Conservation (phyloP, 257 asterid species). For the Nicotiana obtusifolia region DNA sequence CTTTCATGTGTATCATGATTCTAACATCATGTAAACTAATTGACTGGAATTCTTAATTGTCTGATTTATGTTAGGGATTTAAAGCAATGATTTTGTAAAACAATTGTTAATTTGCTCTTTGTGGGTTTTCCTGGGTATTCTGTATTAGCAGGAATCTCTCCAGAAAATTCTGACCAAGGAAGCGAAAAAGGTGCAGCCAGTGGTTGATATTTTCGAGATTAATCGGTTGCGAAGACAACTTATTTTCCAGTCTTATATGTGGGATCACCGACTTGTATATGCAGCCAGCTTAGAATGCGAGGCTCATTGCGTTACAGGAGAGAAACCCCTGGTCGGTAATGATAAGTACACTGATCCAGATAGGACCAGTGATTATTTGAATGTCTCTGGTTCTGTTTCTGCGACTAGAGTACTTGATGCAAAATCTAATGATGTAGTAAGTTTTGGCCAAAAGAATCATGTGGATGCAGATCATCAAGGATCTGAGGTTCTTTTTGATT, state of each 20-base stretch:
- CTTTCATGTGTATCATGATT: constrained; percentile 7
- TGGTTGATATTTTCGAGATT: constrained; percentile 71
- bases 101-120: constrained; percentile 16
- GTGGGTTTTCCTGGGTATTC: constrained; percentile 5
- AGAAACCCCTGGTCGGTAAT: constrained; percentile 29
- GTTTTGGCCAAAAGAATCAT: constrained; percentile 13
- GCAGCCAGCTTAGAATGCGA: constrained; percentile 48
- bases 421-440: constrained; percentile 22
- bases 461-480: constrained; percentile 28
- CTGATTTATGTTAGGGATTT: background rate
- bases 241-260: constrained; percentile 67
- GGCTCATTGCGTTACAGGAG: constrained; percentile 25
- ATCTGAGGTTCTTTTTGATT: constrained; percentile 19
- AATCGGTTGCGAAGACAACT: constrained; percentile 71
- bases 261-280: constrained; percentile 79
- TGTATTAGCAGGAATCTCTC: constrained; percentile 54
- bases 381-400: constrained; percentile 24
- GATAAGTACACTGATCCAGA: constrained; percentile 29
- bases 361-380: constrained; percentile 15
- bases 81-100: background rate
- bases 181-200: constrained; percentile 47
- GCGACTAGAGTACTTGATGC: constrained; percentile 28
- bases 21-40: constrained; percentile 2
- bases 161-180: constrained; percentile 55
- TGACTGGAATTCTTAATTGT: background rate